Evolutionary conservation across 2,329 filamentous ascomycete species (phyloP).

Genomic region (Uncinocarpus reesii): DNA sequence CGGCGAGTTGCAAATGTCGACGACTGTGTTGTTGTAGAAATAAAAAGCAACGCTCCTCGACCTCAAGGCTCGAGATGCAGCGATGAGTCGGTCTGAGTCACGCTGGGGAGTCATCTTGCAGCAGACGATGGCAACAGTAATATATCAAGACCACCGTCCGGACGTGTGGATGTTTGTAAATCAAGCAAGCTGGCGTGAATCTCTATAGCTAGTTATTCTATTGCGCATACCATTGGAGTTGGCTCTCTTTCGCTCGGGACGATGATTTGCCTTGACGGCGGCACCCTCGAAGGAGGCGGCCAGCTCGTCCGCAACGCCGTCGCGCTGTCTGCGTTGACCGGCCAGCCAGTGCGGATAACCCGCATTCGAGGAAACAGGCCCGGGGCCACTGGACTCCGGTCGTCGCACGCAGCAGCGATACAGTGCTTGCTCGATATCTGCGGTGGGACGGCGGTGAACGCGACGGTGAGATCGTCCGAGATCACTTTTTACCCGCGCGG

Average conservation of each 20-base stretch:
- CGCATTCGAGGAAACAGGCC: conserved; percentile 44
- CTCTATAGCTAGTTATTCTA: no score
- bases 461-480: conserved; percentile 28
- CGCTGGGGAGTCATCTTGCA: no score
- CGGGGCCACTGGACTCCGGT: conserved; percentile 46
- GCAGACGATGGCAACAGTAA: no score
- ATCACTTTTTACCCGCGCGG: conserved; percentile 27
- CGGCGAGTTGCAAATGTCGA: no score
- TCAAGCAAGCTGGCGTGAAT: no score
- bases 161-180: no score
- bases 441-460: conserved; percentile 33
- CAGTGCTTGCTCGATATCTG: conserved; percentile 44
- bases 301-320: conserved; percentile 50
- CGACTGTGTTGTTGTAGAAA: no score
- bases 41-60: no score
- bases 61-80: no score
- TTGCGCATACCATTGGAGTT: no score
- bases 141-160: no score
- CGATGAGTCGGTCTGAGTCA: no score
- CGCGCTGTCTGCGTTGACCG: conserved; percentile 45
- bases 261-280: conserved; percentile 41
- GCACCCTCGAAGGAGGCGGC: conserved; percentile 52
- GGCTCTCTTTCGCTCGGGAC: background rate
- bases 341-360: conserved; percentile 41
- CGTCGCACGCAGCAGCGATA: conserved; percentile 48